Base-by-base conservation (phyloP, 192 early-diverging fungal species). In the Kappamyces sp. region DNA sequence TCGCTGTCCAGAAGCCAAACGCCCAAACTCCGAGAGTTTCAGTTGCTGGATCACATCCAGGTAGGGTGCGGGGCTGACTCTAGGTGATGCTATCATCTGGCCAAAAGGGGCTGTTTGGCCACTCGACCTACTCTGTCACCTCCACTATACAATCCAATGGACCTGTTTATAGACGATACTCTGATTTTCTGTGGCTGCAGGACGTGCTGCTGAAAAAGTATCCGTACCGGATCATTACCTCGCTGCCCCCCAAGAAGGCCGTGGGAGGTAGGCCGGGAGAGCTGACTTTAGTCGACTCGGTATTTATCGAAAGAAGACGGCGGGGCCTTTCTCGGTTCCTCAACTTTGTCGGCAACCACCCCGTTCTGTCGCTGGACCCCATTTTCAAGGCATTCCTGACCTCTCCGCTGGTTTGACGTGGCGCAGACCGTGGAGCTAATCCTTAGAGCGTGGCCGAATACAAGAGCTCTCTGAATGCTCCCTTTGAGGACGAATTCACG, bases 171-270 rank as follows among this genome's bases (percentile, higher is more conserved):
- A 82, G 94, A 9, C 79, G 94, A 62, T 96, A 91, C 68, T 91
- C 86, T 52, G 94, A 96, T 66, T 93, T 96, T 67, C 80, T 84
- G 67, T 93, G 90, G 90, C 70, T 96, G 33, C 77, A 82, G 49
- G 89, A 92, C 51, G 75, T 84, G 12, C 65, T 96, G 4, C 60
- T 80, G 42, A 87, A 83, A 52, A 66, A 82, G 48, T 97, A 93
- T 62, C 91, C 91, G 5, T 88, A 79, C 47, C 72, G 94, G 32
- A 81, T 90, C 40, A 49, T 37, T 37, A 9, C 89, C 9, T 81
- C 84, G 63, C 73, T 93, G 6, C 93, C 93, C 47, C 93, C 93
- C 1, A 96, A 96, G 63, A 85, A 89, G 46, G 73, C 93, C 49
- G 80, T 83, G 72, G 85, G 90, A 32, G 22, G 22, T 22, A 22